Conservation (phyloP, 148 eudicot species). For the Agrostemma githago region DNA sequence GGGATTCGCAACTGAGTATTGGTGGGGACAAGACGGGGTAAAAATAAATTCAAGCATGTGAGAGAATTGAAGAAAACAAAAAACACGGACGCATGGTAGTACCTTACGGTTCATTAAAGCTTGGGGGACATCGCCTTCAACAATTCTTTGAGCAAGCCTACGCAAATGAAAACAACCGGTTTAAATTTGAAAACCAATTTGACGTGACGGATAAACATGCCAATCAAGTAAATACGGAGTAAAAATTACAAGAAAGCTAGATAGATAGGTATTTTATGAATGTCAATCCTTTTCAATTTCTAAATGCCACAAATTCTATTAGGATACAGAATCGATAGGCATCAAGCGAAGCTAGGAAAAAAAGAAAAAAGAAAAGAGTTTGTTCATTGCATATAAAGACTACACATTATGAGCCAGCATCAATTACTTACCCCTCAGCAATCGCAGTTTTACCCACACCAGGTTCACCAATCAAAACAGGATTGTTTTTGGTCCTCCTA, state of each 20-base stretch:
- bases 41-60: slow-evolving; percentile 5
- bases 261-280: not conserved
- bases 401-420: not conserved
- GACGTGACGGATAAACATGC: not conserved
- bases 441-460: slow-evolving; percentile 99
- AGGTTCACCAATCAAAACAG: slow-evolving; percentile 96
- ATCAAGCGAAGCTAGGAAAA: too few relatives aligned
- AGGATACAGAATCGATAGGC: too few relatives aligned
- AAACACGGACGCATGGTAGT: not conserved
- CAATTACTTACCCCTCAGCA: slow-evolving; percentile 75
- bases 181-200: not conserved
- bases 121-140: slow-evolving; percentile 97
- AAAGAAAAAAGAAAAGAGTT: too few relatives aligned
- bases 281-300: too few relatives aligned
- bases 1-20: not conserved
- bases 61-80: not conserved
- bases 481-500: slow-evolving; percentile 92
- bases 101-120: slow-evolving; percentile 89
- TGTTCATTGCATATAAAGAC: not conserved
- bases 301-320: too few relatives aligned
- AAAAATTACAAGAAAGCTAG: not conserved
- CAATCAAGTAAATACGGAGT: not conserved
- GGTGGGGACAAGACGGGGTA: not conserved
- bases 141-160: slow-evolving; percentile 98
- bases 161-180: slow-evolving; percentile 7